phyloP scores from a whole-genome alignment of 345 rosid genomes.

The Combretum micranthum region DNA sequence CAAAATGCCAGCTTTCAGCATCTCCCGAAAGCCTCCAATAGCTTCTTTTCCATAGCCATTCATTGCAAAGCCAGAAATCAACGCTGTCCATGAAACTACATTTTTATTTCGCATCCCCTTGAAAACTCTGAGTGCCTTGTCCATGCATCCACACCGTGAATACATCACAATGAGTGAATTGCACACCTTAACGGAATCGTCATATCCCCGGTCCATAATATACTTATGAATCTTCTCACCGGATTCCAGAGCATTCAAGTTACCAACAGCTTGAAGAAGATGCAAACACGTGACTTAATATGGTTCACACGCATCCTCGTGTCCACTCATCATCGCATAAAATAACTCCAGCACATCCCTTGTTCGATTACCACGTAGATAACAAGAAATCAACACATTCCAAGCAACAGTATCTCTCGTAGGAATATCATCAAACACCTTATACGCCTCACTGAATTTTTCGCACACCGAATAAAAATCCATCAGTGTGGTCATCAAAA shows the following conservation, averaged over 20 bases:
- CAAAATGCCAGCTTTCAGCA: conserved; percentile 45
- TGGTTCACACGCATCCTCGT: conserved; percentile 36
- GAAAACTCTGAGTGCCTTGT: conserved; percentile 60
- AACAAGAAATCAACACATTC: conserved; percentile 78
- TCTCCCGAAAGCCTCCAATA: conserved; percentile 49
- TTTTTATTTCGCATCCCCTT: conserved; percentile 35
- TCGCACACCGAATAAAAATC: conserved; percentile 41
- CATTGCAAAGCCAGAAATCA: conserved; percentile 84
- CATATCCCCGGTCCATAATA: conserved; percentile 35
- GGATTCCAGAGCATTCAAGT: conserved; percentile 58
- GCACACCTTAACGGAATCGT: conserved; percentile 32
- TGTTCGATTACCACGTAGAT: conserved; percentile 45
- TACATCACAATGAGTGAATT: conserved; percentile 68
- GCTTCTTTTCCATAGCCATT: conserved; percentile 77
- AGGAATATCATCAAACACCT: conserved; percentile 71
- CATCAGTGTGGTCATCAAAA: conserved; percentile 58
- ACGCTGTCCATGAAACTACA: conserved; percentile 70
- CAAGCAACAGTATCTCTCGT: conserved; percentile 58
- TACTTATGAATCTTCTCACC: no score
- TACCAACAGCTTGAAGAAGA: conserved; percentile 60
- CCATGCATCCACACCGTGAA: conserved; percentile 69
- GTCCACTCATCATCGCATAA: conserved; percentile 45
- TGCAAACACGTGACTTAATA: conserved; percentile 74
- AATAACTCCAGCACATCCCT: conserved; percentile 51
- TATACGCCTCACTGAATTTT: conserved; percentile 31